phyloP scores from a whole-genome alignment of 371 early-diverging fungal genomes.

The Rhizopus microsporus region DNA sequence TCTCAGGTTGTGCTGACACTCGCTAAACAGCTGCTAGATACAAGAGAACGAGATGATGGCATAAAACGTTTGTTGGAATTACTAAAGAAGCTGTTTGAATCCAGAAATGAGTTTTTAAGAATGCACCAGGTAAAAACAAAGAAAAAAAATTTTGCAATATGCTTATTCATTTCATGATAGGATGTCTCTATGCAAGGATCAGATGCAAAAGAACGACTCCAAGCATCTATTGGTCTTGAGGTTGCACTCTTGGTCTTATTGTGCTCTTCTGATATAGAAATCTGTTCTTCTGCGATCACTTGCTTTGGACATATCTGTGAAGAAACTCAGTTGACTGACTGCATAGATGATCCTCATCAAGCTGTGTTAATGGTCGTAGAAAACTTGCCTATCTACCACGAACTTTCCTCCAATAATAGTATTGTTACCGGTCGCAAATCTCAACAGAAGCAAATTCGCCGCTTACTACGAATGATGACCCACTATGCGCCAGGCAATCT shows the following conservation, averaged over 20 bases:
- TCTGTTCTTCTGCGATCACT: conserved; percentile 62
- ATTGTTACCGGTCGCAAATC: conserved; percentile 74
- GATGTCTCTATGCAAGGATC: conserved; percentile 55
- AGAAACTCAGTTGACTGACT: conserved; percentile 64
- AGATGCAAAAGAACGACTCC: conserved; percentile 62
- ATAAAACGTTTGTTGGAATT: conserved; percentile 60
- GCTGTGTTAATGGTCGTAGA: conserved; percentile 67
- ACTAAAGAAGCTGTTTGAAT: conserved; percentile 58
- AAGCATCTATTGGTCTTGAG: conserved; percentile 76
- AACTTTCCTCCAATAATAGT: conserved; percentile 60
- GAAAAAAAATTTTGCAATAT: neutral
- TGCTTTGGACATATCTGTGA: conserved; percentile 67
- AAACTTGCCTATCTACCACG: conserved; percentile 72
- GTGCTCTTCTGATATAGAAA: conserved; percentile 76
- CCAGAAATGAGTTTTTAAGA: conserved; percentile 65
- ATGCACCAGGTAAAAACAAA: conserved; percentile 33
- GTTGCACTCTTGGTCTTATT: conserved; percentile 75
- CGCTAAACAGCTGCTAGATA: conserved; percentile 59
- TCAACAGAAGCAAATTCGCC: conserved; percentile 79
- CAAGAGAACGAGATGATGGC: conserved; percentile 54
- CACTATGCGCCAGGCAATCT: conserved; percentile 77
- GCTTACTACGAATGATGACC: conserved; percentile 66
- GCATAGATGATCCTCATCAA: conserved; percentile 54
- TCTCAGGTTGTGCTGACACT: conserved; percentile 58
- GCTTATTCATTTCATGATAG: conserved; percentile 15